Evolutionary conservation across 108 stramenopile genomes (phyloP), one percentile per base, ranked within the genome.

Genomic region (Thalassiosira profunda): DNA sequence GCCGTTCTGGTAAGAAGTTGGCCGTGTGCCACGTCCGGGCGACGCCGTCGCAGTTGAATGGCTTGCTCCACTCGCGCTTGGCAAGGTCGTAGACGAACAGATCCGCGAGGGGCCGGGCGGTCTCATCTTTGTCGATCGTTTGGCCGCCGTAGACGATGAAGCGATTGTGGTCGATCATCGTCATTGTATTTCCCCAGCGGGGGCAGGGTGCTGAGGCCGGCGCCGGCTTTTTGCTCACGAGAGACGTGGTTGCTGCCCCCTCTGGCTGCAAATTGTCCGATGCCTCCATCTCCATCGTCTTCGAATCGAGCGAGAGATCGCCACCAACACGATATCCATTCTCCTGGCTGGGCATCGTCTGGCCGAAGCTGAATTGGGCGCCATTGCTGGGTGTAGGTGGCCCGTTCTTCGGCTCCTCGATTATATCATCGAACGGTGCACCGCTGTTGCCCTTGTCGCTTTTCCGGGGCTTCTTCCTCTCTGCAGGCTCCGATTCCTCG

Each of bases 171-270:
- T 88, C 86, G 17, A 95, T 74, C 68, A 74, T 60, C 7, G 89
- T 89, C 82, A 90, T 84, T 10, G 84, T 87, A 25, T 92, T 89
- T 35, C 91, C 93, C 93, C 93, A 95, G 29, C 93, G 72, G 14
- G 85, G 74, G 62, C 84, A 76, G 11, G 92, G 88, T 23, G 25
- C 35, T 17, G 20, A 30, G 33, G 30, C 14, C 45, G n/a, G n/a
- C n/a, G n/a, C n/a, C n/a, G n/a, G n/a, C n/a, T n/a, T n/a, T n/a
- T n/a, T n/a, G n/a, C n/a, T n/a, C n/a, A n/a, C n/a, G n/a, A n/a
- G n/a, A n/a, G n/a, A n/a, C n/a, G n/a, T n/a, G n/a, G n/a, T n/a
- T n/a, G n/a, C n/a, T n/a, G n/a, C n/a, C n/a, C n/a, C n/a, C n/a
- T n/a, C n/a, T n/a, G n/a, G n/a, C n/a, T n/a, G n/a, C n/a, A n/a